Evolutionary conservation across 352 stramenopile species (phyloP), one percentile per base, ranked within the genome.

Genomic region (Globisporangium lucens): DNA sequence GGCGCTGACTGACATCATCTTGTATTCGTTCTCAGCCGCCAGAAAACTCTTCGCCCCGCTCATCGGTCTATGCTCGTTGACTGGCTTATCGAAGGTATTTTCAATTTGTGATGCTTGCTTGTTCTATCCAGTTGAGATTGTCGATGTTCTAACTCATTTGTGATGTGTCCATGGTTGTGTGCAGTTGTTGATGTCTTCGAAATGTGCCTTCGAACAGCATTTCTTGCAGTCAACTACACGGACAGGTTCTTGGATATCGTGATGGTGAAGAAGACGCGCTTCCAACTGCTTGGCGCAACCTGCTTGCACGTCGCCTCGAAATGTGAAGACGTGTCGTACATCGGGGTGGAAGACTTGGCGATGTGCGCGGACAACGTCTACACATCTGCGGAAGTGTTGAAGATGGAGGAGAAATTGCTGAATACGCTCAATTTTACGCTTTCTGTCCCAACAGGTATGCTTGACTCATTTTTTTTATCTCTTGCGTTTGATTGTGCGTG

Each of bases 351-450:
- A 67, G 90, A 97, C 63, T 75, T 97, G 20, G 89, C 90, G 4
- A 95, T 96, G 82, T 97, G 90, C 65, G 90, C 90, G 1, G 90
- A 97, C 72, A 96, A 96, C 61, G 90, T 97, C 9, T 97, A 97
- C 73, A 92, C 84, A 3, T 94, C 89, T 10, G 82, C 85, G 13
- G 86, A 97, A 68, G 90, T 97, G 61, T 71, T 97, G 66, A 89
- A 94, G 72, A 96, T 97, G 83, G 90, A 97, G 71, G 89, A 97
- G 75, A 89, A 96, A 70, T 69, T 97, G 69, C 74, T 97, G 56
- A 97, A 97, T 63, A 93, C 89, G n/a, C 88, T 97, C 61, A 91
- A 95, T 69, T 97, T 97, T 78, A 91, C 85, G 33, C 80, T 97
- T 22, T 90, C 87, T 20, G 84, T 97, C n/a, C 90, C 90, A 13